Evolutionary conservation across 805 yeast genomes (phyloP).

Genomic region (Saturnispora dispora): DNA sequence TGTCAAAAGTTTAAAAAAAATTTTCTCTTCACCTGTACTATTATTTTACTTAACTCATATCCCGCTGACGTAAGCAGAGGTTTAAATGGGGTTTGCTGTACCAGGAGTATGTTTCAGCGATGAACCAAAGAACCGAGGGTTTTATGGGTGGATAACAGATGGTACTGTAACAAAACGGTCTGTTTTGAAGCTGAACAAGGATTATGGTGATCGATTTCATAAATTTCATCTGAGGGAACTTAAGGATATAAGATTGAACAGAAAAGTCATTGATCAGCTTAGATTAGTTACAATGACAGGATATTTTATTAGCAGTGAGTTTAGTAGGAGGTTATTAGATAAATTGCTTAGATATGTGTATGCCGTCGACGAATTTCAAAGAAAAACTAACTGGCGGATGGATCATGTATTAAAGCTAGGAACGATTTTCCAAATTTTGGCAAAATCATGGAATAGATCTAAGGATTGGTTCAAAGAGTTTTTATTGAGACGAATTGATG

Average conservation of each 20-base stretch:
- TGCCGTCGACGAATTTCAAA: slow-evolving; percentile 7
- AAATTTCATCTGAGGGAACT: neutral
- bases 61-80: neutral
- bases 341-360: slow-evolving; percentile 7
- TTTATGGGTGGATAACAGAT: slow-evolving; percentile 3
- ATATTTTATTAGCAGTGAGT: neutral
- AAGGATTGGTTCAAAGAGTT: neutral
- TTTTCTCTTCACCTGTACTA: neutral
- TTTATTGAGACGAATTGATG: slow-evolving; percentile 4
- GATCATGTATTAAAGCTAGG: slow-evolving; percentile 1
- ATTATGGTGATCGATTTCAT: slow-evolving; percentile 1
- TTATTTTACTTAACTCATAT: neutral
- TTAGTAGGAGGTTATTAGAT: neutral
- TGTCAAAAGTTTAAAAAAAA: neutral
- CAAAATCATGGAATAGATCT: neutral
- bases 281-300: neutral
- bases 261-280: neutral
- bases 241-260: slow-evolving; percentile 4
- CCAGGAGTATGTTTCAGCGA: slow-evolving; percentile 6
- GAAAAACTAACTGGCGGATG: slow-evolving; percentile 1
- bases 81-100: slow-evolving; percentile 5
- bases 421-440: slow-evolving; percentile 1
- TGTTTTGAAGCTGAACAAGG: neutral
- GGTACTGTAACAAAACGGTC: neutral
- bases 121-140: neutral